Evolutionary conservation across 768 basidiomycete species (phyloP).

Genomic region (Dentipellis sp.): DNA sequence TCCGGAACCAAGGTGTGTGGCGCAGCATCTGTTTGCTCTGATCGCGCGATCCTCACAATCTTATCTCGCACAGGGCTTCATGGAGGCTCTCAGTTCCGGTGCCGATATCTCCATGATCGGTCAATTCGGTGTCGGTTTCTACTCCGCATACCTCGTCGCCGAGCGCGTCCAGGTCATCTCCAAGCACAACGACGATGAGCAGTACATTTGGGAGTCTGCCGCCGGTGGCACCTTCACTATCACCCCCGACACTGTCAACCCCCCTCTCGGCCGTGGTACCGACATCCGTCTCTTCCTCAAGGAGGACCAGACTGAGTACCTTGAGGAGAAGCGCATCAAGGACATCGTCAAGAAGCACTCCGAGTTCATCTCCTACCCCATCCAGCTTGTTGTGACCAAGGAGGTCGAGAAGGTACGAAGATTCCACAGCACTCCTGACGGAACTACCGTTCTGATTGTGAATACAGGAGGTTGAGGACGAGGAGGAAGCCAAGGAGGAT

Average conservation of each 20-base stretch:
- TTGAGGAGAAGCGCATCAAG: constrained; percentile 99
- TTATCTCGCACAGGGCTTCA: constrained; percentile 67
- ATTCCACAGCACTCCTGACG: neutral
- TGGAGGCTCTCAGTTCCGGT: constrained; percentile 92
- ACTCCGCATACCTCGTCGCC: constrained; percentile 98
- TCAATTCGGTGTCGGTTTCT: constrained; percentile 99
- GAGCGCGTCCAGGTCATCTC: constrained; percentile 98
- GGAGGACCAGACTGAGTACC: constrained; percentile 98
- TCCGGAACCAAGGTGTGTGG: constrained; percentile 76
- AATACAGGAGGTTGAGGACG: constrained; percentile 78
- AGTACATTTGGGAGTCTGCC: constrained; percentile 99
- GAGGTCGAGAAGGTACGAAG: constrained; percentile 91
- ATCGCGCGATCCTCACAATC: neutral
- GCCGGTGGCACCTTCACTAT: constrained; percentile 99
- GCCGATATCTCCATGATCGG: constrained; percentile 96
- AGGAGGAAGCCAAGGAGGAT: constrained; percentile 65
- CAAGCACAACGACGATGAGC: constrained; percentile 99
- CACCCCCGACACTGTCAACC: constrained; percentile 85
- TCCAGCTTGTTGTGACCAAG: constrained; percentile 96
- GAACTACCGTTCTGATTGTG: neutral
- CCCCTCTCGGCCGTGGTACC: constrained; percentile 86
- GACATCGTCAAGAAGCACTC: constrained; percentile 99
- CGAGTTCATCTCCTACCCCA: constrained; percentile 99
- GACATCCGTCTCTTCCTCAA: constrained; percentile 91
- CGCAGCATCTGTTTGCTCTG: neutral